Conservation (phyloP, 2,329 filamentous ascomycete species). For the Colletotrichum paranaense region DNA sequence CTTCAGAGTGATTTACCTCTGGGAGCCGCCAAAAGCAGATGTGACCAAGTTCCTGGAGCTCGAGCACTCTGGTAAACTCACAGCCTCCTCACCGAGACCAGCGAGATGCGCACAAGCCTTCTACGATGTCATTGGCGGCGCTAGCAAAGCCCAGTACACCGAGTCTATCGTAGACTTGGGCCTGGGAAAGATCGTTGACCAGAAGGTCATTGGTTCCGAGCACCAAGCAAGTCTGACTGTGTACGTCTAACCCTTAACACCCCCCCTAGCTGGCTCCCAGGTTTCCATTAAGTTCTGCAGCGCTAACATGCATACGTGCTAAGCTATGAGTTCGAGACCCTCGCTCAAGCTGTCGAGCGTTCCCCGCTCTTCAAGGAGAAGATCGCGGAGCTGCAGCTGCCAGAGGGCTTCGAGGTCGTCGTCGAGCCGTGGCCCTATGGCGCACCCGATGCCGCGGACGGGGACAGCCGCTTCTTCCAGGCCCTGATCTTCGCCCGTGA, state of each 20-base stretch:
- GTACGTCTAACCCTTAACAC: slow-evolving; percentile 38
- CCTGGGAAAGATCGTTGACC: slow-evolving; percentile 38
- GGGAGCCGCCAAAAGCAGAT: slow-evolving; percentile 56
- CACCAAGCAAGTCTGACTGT: slow-evolving; percentile 44
- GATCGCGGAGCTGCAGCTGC: slow-evolving; percentile 43
- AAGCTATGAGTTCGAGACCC: slow-evolving; percentile 48
- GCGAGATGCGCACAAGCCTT: slow-evolving; percentile 50
- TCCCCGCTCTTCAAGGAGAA: slow-evolving; percentile 47
- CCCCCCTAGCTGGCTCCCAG: neutral
- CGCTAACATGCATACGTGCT: neutral
- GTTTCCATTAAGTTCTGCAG: neutral
- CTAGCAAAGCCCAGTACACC: slow-evolving; percentile 42
- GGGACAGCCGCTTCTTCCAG: slow-evolving; percentile 46
- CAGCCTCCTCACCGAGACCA: slow-evolving; percentile 41
- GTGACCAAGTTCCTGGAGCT: slow-evolving; percentile 54
- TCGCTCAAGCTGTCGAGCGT: slow-evolving; percentile 43
- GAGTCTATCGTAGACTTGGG: slow-evolving; percentile 50
- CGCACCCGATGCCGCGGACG: slow-evolving; percentile 44
- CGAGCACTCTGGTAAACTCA: slow-evolving; percentile 49
- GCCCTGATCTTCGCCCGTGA: slow-evolving; percentile 47
- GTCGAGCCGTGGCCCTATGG: slow-evolving; percentile 57
- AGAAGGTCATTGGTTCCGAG: slow-evolving; percentile 43
- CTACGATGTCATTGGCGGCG: slow-evolving; percentile 47
- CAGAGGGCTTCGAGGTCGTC: slow-evolving; percentile 47
- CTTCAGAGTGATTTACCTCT: slow-evolving; percentile 59